Base-by-base conservation (phyloP, 768 basidiomycete species). In the Boletales sp. region DNA sequence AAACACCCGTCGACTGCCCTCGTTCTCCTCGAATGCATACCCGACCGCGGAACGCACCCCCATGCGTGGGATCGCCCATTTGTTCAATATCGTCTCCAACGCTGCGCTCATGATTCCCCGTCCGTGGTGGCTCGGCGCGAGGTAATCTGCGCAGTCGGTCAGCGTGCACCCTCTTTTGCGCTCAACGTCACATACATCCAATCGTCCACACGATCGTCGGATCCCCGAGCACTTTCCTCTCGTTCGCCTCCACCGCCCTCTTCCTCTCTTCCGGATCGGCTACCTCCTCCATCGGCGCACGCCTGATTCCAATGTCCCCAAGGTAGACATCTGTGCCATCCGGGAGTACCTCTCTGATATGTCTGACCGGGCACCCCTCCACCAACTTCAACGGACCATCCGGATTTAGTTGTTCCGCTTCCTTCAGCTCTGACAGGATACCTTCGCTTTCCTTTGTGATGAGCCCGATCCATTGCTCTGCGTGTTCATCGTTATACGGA, bases 91-190 rank as follows among this genome's bases (percentile, higher is more conserved):
- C 6, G 75, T 76, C 8, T 65, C 66, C 30, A 90, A 59, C 0
- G 77, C 84, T n/a, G 78, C 80, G 18, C 78, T 77, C 88, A 89
- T 89, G 53, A 90, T 87, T 0, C 87, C 86, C 55, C 69, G 73
- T 29, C 84, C 74, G 50, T 87, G 86, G 58, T 85, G 78, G 31
- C 75, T 77, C 14, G 80, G 72, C 6, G 73, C 76, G 37, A 88
- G 65, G 53, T 76, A 86, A 59, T 85, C 86, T 86, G 58, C n/a
- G 42, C 21, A 29, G 6, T 40, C 43, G 36, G 19, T 46, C 31
- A 50, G 47, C 40, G 42, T 46, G 8, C 32, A 8, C 17, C 3
- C 2, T 11, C 30, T 43, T 37, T 11, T 18, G 15, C 13, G 6
- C 15, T 5, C 8, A 11, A 13, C 29, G 30, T 12, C 8, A 1